Evolutionary conservation across 352 stramenopile genomes (phyloP).

Genomic region (Phytophthora pini): DNA sequence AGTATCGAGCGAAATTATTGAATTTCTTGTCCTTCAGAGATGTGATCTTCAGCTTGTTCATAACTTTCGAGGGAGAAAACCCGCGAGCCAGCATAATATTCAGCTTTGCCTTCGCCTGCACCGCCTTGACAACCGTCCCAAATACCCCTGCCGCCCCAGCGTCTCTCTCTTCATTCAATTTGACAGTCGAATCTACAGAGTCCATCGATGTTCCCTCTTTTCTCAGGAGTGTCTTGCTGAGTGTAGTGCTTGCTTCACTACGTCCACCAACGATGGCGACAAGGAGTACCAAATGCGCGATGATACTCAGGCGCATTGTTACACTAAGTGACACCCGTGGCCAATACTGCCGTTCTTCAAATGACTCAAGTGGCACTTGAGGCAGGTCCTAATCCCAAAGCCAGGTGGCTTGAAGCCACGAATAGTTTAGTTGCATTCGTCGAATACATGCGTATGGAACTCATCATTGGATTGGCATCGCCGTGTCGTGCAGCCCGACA

Average conservation of each 20-base stretch:
- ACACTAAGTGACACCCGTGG: background rate
- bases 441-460: background rate
- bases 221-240: conserved; percentile 14
- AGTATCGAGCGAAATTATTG: conserved; percentile 4
- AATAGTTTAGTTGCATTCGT: background rate
- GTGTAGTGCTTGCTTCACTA: background rate
- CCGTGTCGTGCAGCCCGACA: background rate
- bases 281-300: conserved; percentile 1
- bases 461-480: conserved; percentile 1
- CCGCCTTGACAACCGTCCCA: background rate
- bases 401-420: no score
- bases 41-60: conserved; percentile 14
- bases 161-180: conserved; percentile 12
- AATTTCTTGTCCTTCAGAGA: conserved; percentile 8
- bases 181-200: background rate
- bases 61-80: conserved; percentile 6
- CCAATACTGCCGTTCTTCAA: background rate
- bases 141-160: background rate
- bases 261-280: background rate
- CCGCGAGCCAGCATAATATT: conserved; percentile 16
- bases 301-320: background rate
- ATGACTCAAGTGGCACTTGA: background rate
- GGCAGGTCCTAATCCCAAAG: background rate
- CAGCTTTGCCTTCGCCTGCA: conserved; percentile 11
- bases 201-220: background rate